Evolutionary conservation across 2,329 filamentous ascomycete genomes (phyloP), one percentile per base, ranked within the genome.

Genomic region (Xylariaceae sp.): DNA sequence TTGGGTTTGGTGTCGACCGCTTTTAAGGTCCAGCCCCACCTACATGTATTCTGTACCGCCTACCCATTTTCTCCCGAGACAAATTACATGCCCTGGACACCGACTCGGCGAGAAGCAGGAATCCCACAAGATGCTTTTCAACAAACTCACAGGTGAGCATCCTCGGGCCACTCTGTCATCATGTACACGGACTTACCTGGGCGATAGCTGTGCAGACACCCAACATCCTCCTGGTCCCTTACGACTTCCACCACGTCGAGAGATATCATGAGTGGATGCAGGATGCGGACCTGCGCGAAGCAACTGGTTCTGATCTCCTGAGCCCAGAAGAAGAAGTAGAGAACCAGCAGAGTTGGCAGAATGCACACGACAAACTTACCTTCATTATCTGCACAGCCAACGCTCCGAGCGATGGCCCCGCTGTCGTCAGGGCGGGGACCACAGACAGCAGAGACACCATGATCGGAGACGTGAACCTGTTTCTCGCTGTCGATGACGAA

Each of bases 251-350:
- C 63, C 92, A 96, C 73, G 92, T 97, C 19, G 77, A 77, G 14
- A 83, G 78, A 35, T 96, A 96, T 66, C 89, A 96, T 66, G 73
- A 77, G 62, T 97, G 92, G 92, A 96, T 97, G 91, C 80, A 91
- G 73, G 85, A 94, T 62, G 78, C 85, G 45, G 79, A 83, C 42
- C 87, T 96, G 36, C 91, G 87, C 72, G 76, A 83, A 68, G 86
- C 87, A 47, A 97, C 92, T 0, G 90, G 92, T 1, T 96, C 91
- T 0, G 90, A 96, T 55, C 88, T 86, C 0, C 77, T 97, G 44
- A 84, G 80, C 0, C 74, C 96, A 0, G 75, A 82, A 1, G 86
- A 96, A 64, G 92, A 97, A 74, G 90, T 94, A 68, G 80, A 82
- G 44, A 97, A 96, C 84, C 92, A 96, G 68, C 71, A 73, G n/a